These are phyloP conservation scores for Thielaviopsis cerberus DNA, from an alignment of 2,329 filamentous ascomycete genomes.

Conservation along the genomic window DNA sequence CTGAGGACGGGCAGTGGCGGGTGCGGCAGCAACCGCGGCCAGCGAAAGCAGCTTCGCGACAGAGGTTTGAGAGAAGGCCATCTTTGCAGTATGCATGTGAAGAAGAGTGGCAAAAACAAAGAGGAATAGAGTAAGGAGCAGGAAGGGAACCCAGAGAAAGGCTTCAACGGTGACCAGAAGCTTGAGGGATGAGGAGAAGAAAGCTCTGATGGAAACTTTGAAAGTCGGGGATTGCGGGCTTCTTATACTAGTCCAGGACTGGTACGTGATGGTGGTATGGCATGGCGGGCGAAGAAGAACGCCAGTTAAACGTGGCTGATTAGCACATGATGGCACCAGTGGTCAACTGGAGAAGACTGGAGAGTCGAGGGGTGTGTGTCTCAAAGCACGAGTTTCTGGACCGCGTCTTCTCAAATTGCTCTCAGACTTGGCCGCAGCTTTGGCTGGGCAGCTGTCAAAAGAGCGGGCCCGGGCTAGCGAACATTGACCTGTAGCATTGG, in stretches of 20 bases:
- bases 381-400: background rate
- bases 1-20: background rate
- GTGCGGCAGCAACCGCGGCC: constrained; percentile 1
- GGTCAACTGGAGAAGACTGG: background rate
- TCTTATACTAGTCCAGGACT: constrained; percentile 1
- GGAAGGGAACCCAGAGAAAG: background rate
- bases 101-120: background rate
- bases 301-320: too few species aligned
- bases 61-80: constrained; percentile 4
- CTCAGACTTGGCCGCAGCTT: background rate
- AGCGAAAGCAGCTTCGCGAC: constrained; percentile 1
- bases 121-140: background rate
- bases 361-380: background rate
- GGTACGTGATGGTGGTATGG: too few species aligned
- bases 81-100: background rate
- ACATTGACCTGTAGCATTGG: background rate
- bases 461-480: background rate
- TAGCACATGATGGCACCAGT: background rate
- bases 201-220: background rate
- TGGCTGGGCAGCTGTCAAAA: background rate
- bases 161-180: background rate
- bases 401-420: background rate
- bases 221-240: background rate
- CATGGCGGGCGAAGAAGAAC: background rate
- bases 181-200: background rate